These are phyloP conservation scores for Globisporangium yorkense DNA, from an alignment of 352 stramenopile genomes.

Conservation along the genomic window DNA sequence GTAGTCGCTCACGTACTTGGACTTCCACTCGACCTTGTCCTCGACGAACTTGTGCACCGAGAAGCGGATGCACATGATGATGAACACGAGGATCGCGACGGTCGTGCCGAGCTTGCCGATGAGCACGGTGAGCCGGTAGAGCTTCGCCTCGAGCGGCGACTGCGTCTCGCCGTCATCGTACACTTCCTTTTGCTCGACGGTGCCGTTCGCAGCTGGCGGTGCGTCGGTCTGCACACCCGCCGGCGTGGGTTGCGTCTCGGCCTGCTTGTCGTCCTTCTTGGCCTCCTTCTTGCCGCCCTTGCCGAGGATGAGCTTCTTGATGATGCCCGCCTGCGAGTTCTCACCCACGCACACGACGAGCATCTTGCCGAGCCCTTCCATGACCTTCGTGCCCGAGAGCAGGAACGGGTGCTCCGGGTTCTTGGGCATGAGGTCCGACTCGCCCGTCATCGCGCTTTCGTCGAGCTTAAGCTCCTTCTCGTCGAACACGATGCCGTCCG, in stretches of 20 bases:
- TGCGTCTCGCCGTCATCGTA: constrained; percentile 48
- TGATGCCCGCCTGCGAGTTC: constrained; percentile 91
- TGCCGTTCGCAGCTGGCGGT: constrained; percentile 68
- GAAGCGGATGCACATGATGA: constrained; percentile 73
- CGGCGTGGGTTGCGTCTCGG: background rate
- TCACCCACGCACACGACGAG: constrained; percentile 92
- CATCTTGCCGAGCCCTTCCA: constrained; percentile 90
- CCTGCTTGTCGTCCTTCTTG: constrained; percentile 23
- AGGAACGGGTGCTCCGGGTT: constrained; percentile 88
- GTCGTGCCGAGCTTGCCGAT: constrained; percentile 79
- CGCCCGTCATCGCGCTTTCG: constrained; percentile 90
- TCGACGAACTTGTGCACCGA: constrained; percentile 58
- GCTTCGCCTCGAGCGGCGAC: constrained; percentile 82
- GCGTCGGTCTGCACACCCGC: constrained; percentile 18
- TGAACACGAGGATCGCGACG: constrained; percentile 68
- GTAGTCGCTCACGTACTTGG: constrained; percentile 56
- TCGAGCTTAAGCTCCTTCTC: constrained; percentile 89
- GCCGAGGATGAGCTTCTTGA: constrained; percentile 83
- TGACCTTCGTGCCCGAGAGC: constrained; percentile 92
- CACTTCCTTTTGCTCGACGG: constrained; percentile 62
- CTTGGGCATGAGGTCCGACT: constrained; percentile 88
- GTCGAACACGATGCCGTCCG: constrained; percentile 87
- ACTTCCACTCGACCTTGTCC: constrained; percentile 31
- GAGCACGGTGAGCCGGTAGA: constrained; percentile 76
- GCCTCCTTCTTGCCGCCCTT: constrained; percentile 59